Base-by-base conservation (phyloP, 2,329 filamentous ascomycete genomes). In the Amesomyces nigricolor region DNA sequence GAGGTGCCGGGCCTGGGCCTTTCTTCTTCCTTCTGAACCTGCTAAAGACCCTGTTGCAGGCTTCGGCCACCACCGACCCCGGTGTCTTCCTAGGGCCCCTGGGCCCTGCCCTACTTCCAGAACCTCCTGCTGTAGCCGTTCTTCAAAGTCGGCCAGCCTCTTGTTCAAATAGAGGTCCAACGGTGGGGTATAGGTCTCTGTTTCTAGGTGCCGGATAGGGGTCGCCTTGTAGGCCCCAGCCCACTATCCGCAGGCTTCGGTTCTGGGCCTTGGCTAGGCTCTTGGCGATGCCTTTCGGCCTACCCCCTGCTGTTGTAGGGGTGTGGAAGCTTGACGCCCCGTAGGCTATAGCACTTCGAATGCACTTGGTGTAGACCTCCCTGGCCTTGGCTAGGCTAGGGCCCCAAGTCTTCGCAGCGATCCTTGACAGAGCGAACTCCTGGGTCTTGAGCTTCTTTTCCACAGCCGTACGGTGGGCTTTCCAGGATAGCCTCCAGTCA, bases 311-410 rank as follows among this genome's bases (percentile, higher is more conserved):
- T 26, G 42, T 6, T 11, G 42, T 44, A 3, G 42, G 42, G 22
- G 42, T 44, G 42, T 44, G 42, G 17, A 17, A 44, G 42, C 17
- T 19, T 14, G 42, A 26, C 19, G 42, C 42, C 19, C 42, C 42
- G 42, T 43, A 43, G 40, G 13, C 54, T 39, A 49, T 49, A 26
- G 35, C 47, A 22, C 3, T 43, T 43, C 47, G 32, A 14, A 49
- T 49, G 10, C 22, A 47, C 14, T 47, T 47, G 14, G 44, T 16
- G 13, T 50, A 50, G 13, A 50, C 47, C 37, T 50, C 47, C 10
- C 47, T 11, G 3, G 47, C 47, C 29, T 14, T 16, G 37, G 17
- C 30, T 2, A 42, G 37, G 11, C 37, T 40, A 9, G 19, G 47
- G 17, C 37, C 47, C 16, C 11, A 50, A 1, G 47, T 42, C 14